phyloP scores from a whole-genome alignment of 495 filamentous ascomycete species.

The Trichoderma parareesei region DNA sequence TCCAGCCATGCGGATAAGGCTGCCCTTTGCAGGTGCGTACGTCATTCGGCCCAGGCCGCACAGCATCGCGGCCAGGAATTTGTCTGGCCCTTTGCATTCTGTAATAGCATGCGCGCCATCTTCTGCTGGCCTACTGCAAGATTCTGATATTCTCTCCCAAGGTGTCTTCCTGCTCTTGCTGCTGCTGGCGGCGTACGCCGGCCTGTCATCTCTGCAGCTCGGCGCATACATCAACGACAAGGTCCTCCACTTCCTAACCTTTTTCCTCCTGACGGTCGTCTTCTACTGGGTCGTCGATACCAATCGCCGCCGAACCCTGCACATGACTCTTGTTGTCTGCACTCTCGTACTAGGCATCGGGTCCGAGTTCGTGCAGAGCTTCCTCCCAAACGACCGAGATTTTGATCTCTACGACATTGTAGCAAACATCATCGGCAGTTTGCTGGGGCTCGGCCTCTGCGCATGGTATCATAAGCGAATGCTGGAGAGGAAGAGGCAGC shows the following conservation, averaged over 20 bases:
- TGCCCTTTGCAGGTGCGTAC: constrained; percentile 55
- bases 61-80: background rate
- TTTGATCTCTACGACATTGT: constrained; percentile 84
- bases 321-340: constrained; percentile 76
- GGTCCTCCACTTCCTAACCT: constrained; percentile 77
- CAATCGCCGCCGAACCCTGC: constrained; percentile 69
- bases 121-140: background rate
- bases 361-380: constrained; percentile 75
- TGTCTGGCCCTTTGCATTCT: background rate
- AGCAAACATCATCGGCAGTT: constrained; percentile 78
- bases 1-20: constrained; percentile 18
- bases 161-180: constrained; percentile 72
- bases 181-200: constrained; percentile 68
- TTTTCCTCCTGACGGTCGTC: constrained; percentile 75
- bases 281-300: constrained; percentile 99
- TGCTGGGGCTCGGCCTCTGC: constrained; percentile 61
- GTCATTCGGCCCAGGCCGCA: constrained; percentile 2
- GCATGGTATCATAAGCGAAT: constrained; percentile 92
- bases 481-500: constrained; percentile 77
- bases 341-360: constrained; percentile 67
- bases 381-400: constrained; percentile 69
- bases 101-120: constrained; percentile 9
- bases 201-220: constrained; percentile 55
- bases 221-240: constrained; percentile 66
- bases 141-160: constrained; percentile 21